These are phyloP conservation scores for Saxispiralis lemnorum DNA, from an alignment of 495 filamentous ascomycete genomes.

Conservation along the genomic window DNA sequence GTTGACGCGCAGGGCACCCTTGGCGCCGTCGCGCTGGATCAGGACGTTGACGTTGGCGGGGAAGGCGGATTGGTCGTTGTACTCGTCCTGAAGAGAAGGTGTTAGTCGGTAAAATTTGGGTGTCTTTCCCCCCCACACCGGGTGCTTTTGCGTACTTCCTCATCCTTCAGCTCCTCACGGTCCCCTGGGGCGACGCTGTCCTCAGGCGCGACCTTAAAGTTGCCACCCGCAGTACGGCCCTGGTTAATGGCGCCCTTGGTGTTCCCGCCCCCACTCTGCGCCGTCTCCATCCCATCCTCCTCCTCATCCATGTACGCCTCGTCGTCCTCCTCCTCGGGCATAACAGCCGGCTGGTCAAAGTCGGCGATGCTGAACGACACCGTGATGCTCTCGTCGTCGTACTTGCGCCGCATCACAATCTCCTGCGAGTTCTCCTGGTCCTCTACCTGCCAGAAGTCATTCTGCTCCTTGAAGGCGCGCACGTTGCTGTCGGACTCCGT, in stretches of 20 bases:
- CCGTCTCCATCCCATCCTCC: conserved; percentile 9
- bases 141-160: conserved; percentile 16
- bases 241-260: conserved; percentile 38
- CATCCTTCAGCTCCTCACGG: conserved; percentile 32
- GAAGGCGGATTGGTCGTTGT: conserved; percentile 31
- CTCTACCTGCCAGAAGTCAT: conserved; percentile 49
- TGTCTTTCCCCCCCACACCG: too few relatives aligned
- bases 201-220: conserved; percentile 38
- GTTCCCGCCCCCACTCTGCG: conserved; percentile 35
- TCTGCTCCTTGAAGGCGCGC: conserved; percentile 56
- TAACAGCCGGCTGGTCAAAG: conserved; percentile 53
- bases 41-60: conserved; percentile 72
- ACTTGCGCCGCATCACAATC: conserved; percentile 63
- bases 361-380: conserved; percentile 88
- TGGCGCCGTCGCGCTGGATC: conserved; percentile 56
- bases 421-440: conserved; percentile 74
- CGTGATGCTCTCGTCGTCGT: conserved; percentile 77
- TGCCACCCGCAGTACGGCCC: conserved; percentile 30
- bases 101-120: neutral
- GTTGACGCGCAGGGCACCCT: conserved; percentile 74
- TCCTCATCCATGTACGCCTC: conserved; percentile 26
- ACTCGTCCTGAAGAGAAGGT: neutral
- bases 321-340: conserved; percentile 33
- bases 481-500: conserved; percentile 43
- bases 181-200: conserved; percentile 41